A percentile compares a stretch with the other conserved stretches of the same genome.
These are phyloP conservation scores for Talaromyces adpressus DNA, from an alignment of 495 filamentous ascomycete species.

Conservation along the genomic window DNA sequence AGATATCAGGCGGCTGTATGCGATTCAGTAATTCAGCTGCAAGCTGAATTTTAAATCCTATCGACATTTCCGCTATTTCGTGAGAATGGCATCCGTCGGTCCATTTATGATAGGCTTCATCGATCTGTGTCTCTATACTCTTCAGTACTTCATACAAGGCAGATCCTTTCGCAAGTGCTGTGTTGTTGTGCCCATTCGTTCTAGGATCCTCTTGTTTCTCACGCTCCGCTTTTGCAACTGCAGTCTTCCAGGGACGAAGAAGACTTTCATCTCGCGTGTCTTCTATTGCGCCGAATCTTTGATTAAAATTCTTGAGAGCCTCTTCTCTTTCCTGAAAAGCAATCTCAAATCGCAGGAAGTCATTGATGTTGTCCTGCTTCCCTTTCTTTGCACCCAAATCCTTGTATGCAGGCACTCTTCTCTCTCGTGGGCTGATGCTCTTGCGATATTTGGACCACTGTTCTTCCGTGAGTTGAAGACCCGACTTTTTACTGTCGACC, in stretches of 20 bases:
- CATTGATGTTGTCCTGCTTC: conserved; percentile 52
- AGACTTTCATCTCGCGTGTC: conserved; percentile 43
- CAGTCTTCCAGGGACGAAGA: conserved; percentile 29
- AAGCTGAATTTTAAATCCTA: conserved; percentile 12
- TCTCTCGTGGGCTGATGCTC: conserved; percentile 25
- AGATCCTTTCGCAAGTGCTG: not conserved
- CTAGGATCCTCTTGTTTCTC: conserved; percentile 12
- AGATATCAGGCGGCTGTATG: conserved; percentile 18
- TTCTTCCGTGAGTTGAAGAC: conserved; percentile 51
- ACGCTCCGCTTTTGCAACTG: conserved; percentile 10
- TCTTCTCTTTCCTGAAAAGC: conserved; percentile 42
- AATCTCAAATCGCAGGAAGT: conserved; percentile 63
- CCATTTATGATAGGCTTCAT: conserved; percentile 17
- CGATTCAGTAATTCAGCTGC: conserved; percentile 16
- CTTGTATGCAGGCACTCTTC: conserved; percentile 30
- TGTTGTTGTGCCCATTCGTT: not conserved
- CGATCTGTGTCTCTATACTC: conserved; percentile 9
- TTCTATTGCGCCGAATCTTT: conserved; percentile 23
- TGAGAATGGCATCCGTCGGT: not conserved
- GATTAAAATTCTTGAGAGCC: conserved; percentile 41
- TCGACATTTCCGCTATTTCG: conserved; percentile 4
- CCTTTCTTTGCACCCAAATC: conserved; percentile 25
- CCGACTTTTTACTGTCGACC: conserved; percentile 77
- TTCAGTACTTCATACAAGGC: conserved; percentile 26
- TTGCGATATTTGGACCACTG: conserved; percentile 47